Conservation (phyloP, 176 grass and related monocot species). For the Oryza officinalis region DNA sequence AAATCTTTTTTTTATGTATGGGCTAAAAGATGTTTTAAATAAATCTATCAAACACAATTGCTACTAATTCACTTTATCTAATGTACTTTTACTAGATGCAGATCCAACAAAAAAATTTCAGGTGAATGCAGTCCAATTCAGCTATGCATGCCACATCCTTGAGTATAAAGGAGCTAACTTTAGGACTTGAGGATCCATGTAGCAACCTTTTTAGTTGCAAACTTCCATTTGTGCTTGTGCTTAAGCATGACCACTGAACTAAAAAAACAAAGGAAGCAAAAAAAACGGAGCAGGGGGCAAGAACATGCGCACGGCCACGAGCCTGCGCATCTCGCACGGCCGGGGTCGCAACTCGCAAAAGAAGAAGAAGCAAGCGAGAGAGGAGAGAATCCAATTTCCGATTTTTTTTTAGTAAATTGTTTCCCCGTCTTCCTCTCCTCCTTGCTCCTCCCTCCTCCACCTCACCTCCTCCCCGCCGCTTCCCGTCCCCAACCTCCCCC, state of each 20-base stretch:
- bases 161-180: neutral
- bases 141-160: neutral
- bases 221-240: conserved; percentile 1
- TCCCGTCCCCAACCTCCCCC: neutral
- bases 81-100: neutral
- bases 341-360: no score
- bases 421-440: conserved; percentile 6
- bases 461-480: conserved; percentile 23
- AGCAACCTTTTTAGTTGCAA: neutral
- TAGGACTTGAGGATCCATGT: neutral
- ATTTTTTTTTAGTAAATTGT: conserved; percentile 10
- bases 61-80: no score
- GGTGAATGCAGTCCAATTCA: neutral
- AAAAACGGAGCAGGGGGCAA: neutral
- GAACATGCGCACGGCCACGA: conserved; percentile 9
- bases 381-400: conserved; percentile 19
- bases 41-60: no score
- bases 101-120: neutral
- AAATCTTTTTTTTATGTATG: no score
- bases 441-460: neutral
- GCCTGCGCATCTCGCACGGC: neutral
- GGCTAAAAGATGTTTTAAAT: no score
- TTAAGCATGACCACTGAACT: neutral
- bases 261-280: neutral
- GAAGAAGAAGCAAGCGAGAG: neutral